phyloP scores from a whole-genome alignment of 75 land plant species.

The Cupressus sempervirens region DNA sequence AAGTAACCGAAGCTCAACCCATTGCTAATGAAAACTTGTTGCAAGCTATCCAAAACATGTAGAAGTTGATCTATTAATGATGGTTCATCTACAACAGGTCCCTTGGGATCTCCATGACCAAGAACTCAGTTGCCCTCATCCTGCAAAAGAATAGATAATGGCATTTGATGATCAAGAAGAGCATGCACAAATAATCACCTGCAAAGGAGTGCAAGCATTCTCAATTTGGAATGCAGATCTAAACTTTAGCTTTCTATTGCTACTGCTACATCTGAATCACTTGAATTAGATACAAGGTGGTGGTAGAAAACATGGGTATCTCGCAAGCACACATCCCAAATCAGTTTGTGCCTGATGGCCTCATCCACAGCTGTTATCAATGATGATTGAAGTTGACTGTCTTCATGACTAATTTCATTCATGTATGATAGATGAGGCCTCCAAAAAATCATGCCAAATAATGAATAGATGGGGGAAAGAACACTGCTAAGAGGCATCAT shows the following conservation, averaged over 20 bases:
- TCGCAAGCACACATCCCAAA: constrained; percentile 75
- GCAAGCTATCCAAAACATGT: constrained; percentile 75
- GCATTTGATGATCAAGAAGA: constrained; percentile 71
- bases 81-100: constrained; percentile 25
- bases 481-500: constrained; percentile 62
- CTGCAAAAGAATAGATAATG: constrained; percentile 20
- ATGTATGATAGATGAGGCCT: constrained; percentile 46
- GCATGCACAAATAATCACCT: constrained; percentile 84
- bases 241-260: constrained; percentile 61
- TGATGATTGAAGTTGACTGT: constrained; percentile 44
- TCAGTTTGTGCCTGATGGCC: constrained; percentile 73
- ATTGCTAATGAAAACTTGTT: constrained; percentile 98
- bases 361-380: constrained; percentile 54
- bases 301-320: constrained; percentile 69
- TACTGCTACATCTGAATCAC: constrained; percentile 79
- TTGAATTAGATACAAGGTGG: constrained; percentile 52
- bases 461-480: constrained; percentile 86
- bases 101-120: constrained; percentile 34
- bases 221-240: constrained; percentile 47
- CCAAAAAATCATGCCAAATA: constrained; percentile 70
- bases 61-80: constrained; percentile 55
- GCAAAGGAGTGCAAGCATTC: constrained; percentile 71
- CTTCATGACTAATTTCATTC: constrained; percentile 52
- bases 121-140: constrained; percentile 46
- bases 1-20: constrained; percentile 92